A percentile compares a stretch with the other conserved stretches of the same genome.
Conservation (phyloP, 495 filamentous ascomycete species). For the Articulospora tetracladia region DNA sequence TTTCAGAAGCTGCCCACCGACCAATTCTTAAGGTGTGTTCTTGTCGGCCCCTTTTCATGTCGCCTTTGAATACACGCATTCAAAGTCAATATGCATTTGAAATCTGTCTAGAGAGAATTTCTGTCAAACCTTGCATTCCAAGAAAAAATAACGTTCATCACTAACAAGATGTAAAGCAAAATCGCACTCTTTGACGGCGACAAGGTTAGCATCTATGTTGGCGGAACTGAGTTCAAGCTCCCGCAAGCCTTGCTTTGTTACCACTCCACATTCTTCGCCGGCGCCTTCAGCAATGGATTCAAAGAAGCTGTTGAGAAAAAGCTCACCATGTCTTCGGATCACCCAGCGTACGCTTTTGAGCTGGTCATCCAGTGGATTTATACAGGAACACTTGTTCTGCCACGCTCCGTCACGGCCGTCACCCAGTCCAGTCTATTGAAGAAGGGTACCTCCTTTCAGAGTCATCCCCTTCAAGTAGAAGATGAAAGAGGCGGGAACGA, state of each 20-base stretch:
- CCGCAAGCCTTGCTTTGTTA: neutral
- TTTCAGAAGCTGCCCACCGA: neutral
- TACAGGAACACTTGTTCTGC: neutral
- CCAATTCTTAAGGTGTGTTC: neutral
- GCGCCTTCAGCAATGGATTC: neutral
- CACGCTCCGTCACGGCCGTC: neutral
- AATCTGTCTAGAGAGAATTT: no score
- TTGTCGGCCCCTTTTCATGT: no score
- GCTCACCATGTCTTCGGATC: neutral
- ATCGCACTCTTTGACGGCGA: neutral
- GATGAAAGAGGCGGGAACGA: neutral
- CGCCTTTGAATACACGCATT: no score
- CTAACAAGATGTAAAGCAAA: neutral
- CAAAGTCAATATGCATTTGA: no score
- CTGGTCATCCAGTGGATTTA: conserved; percentile 8
- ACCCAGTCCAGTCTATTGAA: neutral
- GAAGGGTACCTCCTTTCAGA: neutral
- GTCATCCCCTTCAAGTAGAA: neutral
- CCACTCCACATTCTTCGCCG: neutral
- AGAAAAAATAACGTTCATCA: no score
- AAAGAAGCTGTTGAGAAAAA: neutral
- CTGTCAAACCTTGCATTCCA: neutral
- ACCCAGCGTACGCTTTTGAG: neutral
- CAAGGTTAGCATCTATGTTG: neutral
- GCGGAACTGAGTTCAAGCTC: neutral